These are phyloP conservation scores for Oryza coarctata DNA, from an alignment of 176 grass and related monocot species.

Conservation along the genomic window DNA sequence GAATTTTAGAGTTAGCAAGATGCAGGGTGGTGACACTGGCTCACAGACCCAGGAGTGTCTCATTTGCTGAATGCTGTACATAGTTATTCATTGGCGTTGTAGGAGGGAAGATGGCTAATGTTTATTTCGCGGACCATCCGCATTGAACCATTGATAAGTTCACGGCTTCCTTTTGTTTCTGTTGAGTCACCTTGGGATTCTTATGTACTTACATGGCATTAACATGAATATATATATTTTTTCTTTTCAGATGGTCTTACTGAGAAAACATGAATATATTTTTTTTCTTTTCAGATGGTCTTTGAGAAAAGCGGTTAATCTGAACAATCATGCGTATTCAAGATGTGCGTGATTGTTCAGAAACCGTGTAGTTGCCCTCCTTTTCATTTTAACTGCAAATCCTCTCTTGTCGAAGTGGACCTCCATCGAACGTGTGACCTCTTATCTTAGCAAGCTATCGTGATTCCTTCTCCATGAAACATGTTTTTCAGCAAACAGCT, in stretches of 20 bases:
- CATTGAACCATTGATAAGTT: conserved; percentile 18
- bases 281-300: not conserved
- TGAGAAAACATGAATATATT: not conserved
- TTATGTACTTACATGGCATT: not conserved
- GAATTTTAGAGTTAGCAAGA: conserved; percentile 39
- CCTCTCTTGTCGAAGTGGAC: not conserved
- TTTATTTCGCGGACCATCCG: not conserved
- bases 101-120: not conserved
- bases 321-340: conserved; percentile 6
- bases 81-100: conserved; percentile 19
- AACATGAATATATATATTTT: not conserved
- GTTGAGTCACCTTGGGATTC: not conserved
- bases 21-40: conserved; percentile 27
- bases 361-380: not conserved
- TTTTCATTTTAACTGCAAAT: conserved; percentile 4
- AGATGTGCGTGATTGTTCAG: not conserved
- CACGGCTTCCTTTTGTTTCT: conserved; percentile 20
- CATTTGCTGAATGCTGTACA: conserved; percentile 37
- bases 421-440: not conserved
- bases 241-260: not conserved
- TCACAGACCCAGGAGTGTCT: not conserved
- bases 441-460: not conserved
- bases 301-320: not conserved
- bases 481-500: not conserved
- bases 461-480: not conserved